Conservation (phyloP, 2,329 filamentous ascomycete species). For the Ascocoryne sarcoides region DNA sequence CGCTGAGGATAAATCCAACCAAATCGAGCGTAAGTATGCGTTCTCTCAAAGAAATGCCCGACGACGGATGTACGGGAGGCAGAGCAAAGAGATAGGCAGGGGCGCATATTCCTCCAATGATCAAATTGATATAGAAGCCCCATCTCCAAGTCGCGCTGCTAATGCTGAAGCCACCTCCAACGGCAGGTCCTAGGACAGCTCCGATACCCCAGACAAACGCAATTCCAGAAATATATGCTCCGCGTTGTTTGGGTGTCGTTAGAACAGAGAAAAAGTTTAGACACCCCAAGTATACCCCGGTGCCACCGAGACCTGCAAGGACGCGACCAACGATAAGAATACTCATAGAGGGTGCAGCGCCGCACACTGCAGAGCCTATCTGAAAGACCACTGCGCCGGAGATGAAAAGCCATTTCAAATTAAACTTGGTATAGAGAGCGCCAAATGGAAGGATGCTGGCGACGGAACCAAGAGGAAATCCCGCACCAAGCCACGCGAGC, state of each 20-base stretch:
- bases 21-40: neutral
- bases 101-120: conserved; percentile 26
- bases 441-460: conserved; percentile 24
- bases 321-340: conserved; percentile 38
- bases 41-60: neutral
- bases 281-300: conserved; percentile 32
- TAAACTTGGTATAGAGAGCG: conserved; percentile 17
- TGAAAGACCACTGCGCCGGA: conserved; percentile 13
- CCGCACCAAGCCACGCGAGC: conserved; percentile 34
- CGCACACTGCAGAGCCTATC: conserved; percentile 25
- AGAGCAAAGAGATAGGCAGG: neutral
- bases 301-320: conserved; percentile 33
- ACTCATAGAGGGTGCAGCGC: conserved; percentile 25
- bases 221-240: conserved; percentile 26
- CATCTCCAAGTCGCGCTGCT: conserved; percentile 27
- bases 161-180: conserved; percentile 26
- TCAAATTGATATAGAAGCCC: conserved; percentile 30
- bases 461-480: conserved; percentile 29
- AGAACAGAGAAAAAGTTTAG: conserved; percentile 25
- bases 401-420: conserved; percentile 20
- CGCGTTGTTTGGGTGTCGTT: conserved; percentile 27
- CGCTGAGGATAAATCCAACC: neutral
- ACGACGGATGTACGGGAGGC: neutral
- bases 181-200: conserved; percentile 30
- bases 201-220: conserved; percentile 32